Conservation (phyloP, 139 green algal species). For the Auxenochlorella pyrenoidosa region DNA sequence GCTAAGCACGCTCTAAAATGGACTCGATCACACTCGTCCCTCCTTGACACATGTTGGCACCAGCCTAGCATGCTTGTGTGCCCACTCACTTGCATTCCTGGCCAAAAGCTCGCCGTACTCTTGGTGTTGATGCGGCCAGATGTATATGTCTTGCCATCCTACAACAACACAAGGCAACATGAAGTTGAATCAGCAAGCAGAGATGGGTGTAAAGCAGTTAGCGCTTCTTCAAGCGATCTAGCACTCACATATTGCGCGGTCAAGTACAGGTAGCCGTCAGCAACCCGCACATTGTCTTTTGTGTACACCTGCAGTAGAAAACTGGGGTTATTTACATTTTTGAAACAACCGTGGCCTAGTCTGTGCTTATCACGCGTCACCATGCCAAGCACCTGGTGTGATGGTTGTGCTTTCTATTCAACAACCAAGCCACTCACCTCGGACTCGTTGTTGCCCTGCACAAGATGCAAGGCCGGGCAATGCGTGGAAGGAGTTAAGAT, state of each 20-base stretch:
- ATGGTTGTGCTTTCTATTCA: too few relatives aligned
- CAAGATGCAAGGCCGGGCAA: too few relatives aligned
- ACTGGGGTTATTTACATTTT: too few relatives aligned
- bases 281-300: constrained; percentile 47
- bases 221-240: neutral
- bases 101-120: constrained; percentile 34
- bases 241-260: constrained; percentile 43
- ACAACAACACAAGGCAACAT: neutral
- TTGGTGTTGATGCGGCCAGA: constrained; percentile 44
- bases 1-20: too few relatives aligned
- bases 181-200: neutral
- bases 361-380: neutral
- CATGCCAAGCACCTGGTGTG: neutral
- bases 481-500: too few relatives aligned
- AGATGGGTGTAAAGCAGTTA: neutral
- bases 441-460: constrained; percentile 42
- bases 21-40: too few relatives aligned
- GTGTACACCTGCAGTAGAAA: constrained; percentile 38
- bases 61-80: too few relatives aligned
- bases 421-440: too few relatives aligned
- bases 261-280: constrained; percentile 64
- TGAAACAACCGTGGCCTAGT: too few relatives aligned
- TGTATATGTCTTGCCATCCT: constrained; percentile 38
- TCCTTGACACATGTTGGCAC: too few relatives aligned
- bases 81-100: constrained; percentile 21